These are phyloP conservation scores for Annulohypoxylon truncatum DNA, from an alignment of 2,329 filamentous ascomycete genomes.

Conservation along the genomic window DNA sequence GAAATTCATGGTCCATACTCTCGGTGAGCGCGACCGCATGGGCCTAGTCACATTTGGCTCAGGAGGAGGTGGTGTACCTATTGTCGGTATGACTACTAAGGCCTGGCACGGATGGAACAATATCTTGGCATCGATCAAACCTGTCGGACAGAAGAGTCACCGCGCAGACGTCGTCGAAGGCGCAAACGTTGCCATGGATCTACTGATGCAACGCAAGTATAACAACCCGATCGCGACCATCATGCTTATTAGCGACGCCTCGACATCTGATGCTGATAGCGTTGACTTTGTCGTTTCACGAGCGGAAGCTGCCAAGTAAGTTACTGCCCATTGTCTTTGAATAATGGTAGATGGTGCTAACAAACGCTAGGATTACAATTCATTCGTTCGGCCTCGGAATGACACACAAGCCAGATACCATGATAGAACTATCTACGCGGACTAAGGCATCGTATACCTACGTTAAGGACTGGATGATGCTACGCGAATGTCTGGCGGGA, in stretches of 20 bases:
- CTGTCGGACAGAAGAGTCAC: conserved; percentile 95
- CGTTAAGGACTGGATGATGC: conserved; percentile 99
- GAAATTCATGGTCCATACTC: conserved; percentile 87
- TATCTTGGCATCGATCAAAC: conserved; percentile 86
- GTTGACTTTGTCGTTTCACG: conserved; percentile 98
- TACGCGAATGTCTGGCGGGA: conserved; percentile 93
- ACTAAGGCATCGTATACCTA: conserved; percentile 98
- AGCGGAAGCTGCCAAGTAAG: conserved; percentile 95
- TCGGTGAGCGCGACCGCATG: conserved; percentile 96
- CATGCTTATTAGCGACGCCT: conserved; percentile 96
- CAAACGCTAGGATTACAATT: conserved; percentile 78
- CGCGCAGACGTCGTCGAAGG: conserved; percentile 97
- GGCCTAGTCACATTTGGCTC: conserved; percentile 97
- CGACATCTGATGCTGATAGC: conserved; percentile 91
- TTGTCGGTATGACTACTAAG: conserved; percentile 99
- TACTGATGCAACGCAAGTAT: conserved; percentile 97
- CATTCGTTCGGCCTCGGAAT: conserved; percentile 96
- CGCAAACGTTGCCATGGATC: conserved; percentile 97
- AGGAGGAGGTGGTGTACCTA: conserved; percentile 88
- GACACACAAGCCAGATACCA: conserved; percentile 97
- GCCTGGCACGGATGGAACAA: conserved; percentile 92
- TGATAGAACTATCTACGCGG: conserved; percentile 95
- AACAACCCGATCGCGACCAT: conserved; percentile 96
- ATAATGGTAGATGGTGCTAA: conserved; percentile 41
- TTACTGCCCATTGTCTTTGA: conserved; percentile 39